phyloP scores from a whole-genome alignment of 805 yeast genomes.

The Lipomyces anomalus region DNA sequence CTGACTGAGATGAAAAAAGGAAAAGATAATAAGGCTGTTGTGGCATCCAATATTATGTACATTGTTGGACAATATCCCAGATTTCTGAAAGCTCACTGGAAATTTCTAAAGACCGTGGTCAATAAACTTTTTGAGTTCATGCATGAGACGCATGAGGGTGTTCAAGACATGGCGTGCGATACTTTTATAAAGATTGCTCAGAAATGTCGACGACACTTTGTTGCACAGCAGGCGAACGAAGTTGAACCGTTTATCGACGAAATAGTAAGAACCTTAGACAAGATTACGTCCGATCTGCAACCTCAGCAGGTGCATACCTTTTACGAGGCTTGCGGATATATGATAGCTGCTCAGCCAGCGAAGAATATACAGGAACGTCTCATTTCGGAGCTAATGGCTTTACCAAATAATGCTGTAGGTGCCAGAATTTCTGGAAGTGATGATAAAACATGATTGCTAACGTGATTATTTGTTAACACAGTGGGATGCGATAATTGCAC shows the following conservation, averaged over 20 bases:
- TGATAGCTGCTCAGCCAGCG: conserved; percentile 79
- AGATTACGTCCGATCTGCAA: conserved; percentile 83
- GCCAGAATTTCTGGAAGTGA: not conserved
- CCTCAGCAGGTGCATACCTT: conserved; percentile 98
- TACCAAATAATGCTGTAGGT: conserved; percentile 79
- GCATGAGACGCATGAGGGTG: conserved; percentile 99
- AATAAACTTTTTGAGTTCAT: conserved; percentile 93
- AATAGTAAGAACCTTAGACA: conserved; percentile 74
- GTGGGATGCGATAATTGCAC: conserved; percentile 83
- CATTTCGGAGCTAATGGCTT: conserved; percentile 71
- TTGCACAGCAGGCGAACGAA: conserved; percentile 78
- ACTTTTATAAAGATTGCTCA: conserved; percentile 93
- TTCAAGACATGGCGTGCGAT: conserved; percentile 99
- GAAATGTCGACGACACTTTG: conserved; percentile 94
- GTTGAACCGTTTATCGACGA: conserved; percentile 86
- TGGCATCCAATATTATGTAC: conserved; percentile 99
- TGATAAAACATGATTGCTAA: not conserved
- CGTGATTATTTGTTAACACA: no score
- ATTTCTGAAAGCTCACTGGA: conserved; percentile 97
- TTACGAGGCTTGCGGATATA: conserved; percentile 94
- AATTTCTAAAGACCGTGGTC: conserved; percentile 90
- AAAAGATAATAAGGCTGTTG: conserved; percentile 96
- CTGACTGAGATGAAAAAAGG: conserved; percentile 95
- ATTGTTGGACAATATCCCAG: conserved; percentile 99
- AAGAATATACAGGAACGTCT: conserved; percentile 64